Evolutionary conservation across 2,329 filamentous ascomycete species (phyloP).

Genomic region (Geosmithia putterillii): DNA sequence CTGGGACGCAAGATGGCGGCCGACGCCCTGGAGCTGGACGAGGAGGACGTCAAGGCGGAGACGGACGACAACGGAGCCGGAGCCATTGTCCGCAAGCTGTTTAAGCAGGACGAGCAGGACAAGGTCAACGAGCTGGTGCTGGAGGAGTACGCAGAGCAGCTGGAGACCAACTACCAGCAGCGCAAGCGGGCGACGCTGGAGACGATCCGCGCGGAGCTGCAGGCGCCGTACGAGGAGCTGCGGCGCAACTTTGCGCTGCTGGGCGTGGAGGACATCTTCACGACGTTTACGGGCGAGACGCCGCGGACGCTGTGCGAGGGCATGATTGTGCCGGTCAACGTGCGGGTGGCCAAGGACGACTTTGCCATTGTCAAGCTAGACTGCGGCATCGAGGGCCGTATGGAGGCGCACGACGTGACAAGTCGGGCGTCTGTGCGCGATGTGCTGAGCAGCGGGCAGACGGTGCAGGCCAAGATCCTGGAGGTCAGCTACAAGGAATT

Average conservation of each 20-base stretch:
- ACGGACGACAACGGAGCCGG: constrained; percentile 80
- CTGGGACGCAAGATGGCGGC: constrained; percentile 97
- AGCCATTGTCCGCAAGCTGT: constrained; percentile 87
- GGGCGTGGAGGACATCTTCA: constrained; percentile 71
- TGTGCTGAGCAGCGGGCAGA: constrained; percentile 69
- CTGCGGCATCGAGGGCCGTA: constrained; percentile 82
- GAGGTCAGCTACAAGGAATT: constrained; percentile 83
- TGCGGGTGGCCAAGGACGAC: constrained; percentile 80
- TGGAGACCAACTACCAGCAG: constrained; percentile 86
- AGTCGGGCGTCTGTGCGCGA: constrained; percentile 59
- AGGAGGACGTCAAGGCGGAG: constrained; percentile 95
- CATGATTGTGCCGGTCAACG: constrained; percentile 85
- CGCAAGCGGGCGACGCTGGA: constrained; percentile 92
- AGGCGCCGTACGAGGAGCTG: constrained; percentile 88
- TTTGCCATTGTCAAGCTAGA: constrained; percentile 91
- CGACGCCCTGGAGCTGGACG: constrained; percentile 89
- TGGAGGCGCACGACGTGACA: constrained; percentile 73
- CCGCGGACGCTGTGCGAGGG: constrained; percentile 69
- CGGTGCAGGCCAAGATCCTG: constrained; percentile 74
- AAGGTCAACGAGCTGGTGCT: constrained; percentile 92
- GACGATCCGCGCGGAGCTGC: constrained; percentile 87
- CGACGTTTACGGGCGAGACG: constrained; percentile 93
- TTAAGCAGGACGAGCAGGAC: constrained; percentile 86
- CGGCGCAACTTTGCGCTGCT: constrained; percentile 66
- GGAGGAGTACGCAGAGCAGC: constrained; percentile 92